Conservation (phyloP, 177 flowering plant genomes). For the Vitis hybrid region DNA sequence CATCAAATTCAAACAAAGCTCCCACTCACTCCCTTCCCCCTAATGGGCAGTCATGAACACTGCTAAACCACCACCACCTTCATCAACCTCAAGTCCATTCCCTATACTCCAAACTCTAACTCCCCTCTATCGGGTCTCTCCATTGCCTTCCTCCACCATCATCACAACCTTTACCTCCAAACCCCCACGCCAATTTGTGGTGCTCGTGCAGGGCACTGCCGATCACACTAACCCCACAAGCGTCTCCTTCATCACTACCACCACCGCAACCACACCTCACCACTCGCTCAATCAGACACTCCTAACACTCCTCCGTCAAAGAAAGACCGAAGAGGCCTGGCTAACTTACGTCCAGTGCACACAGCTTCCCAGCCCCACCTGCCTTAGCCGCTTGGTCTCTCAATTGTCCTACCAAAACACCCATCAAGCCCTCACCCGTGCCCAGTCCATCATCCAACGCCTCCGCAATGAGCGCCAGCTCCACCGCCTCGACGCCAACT, state of each 20-base stretch:
- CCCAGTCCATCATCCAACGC: conserved; percentile 82
- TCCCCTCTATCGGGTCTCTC: conserved; percentile 12
- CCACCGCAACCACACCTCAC: background rate
- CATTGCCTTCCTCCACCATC: conserved; percentile 8
- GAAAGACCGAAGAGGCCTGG: conserved; percentile 92
- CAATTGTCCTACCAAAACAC: conserved; percentile 79
- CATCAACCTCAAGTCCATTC: conserved; percentile 12
- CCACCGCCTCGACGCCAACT: conserved; percentile 89
- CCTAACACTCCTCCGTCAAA: conserved; percentile 67
- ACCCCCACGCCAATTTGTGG: conserved; percentile 11
- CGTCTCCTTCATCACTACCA: conserved; percentile 18
- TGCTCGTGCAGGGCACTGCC: conserved; percentile 19
- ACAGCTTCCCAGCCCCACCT: conserved; percentile 68
- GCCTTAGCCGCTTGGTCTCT: conserved; percentile 82
- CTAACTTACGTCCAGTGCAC: conserved; percentile 38
- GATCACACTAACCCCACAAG: conserved; percentile 16
- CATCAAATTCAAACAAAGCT: background rate
- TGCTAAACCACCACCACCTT: conserved; percentile 2
- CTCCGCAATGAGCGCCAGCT: conserved; percentile 80
- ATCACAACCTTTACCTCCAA: conserved; percentile 14
- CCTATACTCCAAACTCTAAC: conserved; percentile 9
- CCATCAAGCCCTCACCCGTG: conserved; percentile 46
- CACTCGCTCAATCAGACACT: conserved; percentile 37
- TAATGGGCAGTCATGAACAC: conserved; percentile 46
- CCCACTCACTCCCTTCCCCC: background rate